Base-by-base conservation (phyloP, 75 land plant genomes). In the Azolla pinnata region DNA sequence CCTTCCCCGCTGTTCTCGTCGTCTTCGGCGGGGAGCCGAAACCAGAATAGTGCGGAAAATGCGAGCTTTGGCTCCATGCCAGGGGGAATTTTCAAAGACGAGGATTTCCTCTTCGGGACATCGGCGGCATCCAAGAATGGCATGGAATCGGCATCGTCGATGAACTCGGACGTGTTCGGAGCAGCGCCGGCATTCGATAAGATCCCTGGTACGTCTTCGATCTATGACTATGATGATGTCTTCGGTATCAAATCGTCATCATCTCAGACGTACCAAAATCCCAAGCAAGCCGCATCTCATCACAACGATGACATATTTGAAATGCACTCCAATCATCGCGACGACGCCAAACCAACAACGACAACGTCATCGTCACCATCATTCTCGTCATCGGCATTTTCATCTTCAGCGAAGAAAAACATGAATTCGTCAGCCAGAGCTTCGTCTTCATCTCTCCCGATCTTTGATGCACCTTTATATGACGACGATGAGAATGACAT, bases 401-500 rank as follows among this genome's bases (percentile, higher is more conserved):
- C 60, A 45, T 55, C 69, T 18, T 0, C 44, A 12, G 21, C 54
- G 23, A 44, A 51, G 31, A 52, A 57, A 9, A 27, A 45, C 28
- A n/a, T n/a, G n/a, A n/a, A n/a, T n/a, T n/a, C n/a, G n/a, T n/a
- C n/a, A n/a, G n/a, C n/a, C n/a, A n/a, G n/a, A n/a, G n/a, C n/a
- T n/a, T n/a, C n/a, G n/a, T n/a, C n/a, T n/a, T 69, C 80, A 17
- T 34, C 69, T 14, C 18, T 60, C 24, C 86, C 86, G 14, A 64
- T 74, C 8, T 83, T 34, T 29, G 86, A 76, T 59, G 73, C 77
- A 45, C 85, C 85, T 0, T 56, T 75, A 1, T 82, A 79, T 35
- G 85, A 82, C 32, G 88, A 85, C 19, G 86, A 85, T 33, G 85
- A 82, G 29, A 85, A 85, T 25, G 86, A 85, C 33, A 72, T 79